Evolutionary conservation across 768 basidiomycete genomes (phyloP), one percentile per base, ranked within the genome.

Genomic region (Basidioascus undulatus): DNA sequence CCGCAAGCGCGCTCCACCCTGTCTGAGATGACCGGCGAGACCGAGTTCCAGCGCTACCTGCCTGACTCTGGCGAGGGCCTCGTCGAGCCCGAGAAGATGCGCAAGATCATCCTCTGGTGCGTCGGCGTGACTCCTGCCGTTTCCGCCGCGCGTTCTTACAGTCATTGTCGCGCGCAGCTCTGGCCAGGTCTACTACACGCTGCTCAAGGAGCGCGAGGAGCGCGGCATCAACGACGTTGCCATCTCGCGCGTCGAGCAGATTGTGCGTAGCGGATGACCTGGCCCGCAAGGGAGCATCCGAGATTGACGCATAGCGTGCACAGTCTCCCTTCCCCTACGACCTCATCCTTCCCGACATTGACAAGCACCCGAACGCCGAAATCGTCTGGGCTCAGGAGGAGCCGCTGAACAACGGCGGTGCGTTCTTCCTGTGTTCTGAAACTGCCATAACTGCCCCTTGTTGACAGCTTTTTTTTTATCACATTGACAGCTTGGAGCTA

Each of bases 301-400:
- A n/a, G n/a, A n/a, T n/a, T n/a, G n/a, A n/a, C n/a, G n/a, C n/a
- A n/a, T n/a, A n/a, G n/a, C n/a, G n/a, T n/a, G n/a, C n/a, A n/a
- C n/a, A n/a, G n/a, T 87, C 84, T 21, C 92, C 92, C 1, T 82
- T 98, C 70, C 92, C 92, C 37, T 94, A 96, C 55, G 89, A 96
- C 51, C 61, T 87, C 39, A 56, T 94, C 49, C 84, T 80, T 19
- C 79, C 87, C 21, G 82, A 94, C 58, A 68, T 98, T 27, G 92
- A 98, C 65, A 72, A 74, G 59, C 96, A 92, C 64, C 83, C 89
- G 52, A 89, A 96, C 56, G 84, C 89, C 27, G 77, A 78, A 48
- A 57, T 89, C 30, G 64, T 84, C 35, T 94, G 89, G 87, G 82
- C 78, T 53, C 86, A 74, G 68, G 86, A 92, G 61, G 84, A 94